Base-by-base conservation (phyloP, 106 monocot genomes). In the Chionographis japonica region DNA sequence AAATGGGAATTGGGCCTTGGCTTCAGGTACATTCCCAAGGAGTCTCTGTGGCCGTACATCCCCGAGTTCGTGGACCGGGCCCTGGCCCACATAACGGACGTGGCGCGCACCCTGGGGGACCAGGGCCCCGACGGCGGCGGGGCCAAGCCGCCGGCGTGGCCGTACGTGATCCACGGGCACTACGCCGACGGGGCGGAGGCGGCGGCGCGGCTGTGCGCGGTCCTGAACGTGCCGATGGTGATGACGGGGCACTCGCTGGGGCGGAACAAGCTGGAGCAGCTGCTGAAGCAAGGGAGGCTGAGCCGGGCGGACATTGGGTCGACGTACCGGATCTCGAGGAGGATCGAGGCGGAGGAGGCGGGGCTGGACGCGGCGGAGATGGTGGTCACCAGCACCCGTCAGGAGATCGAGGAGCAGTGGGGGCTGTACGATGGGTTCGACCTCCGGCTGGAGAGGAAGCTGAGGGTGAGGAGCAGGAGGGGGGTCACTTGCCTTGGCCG, bases 351-450 rank as follows among this genome's bases (percentile, higher is more conserved):
- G 8, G 91, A 91, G 81, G 91, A 91, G 68, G 56, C 74, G 2
- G 87, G 76, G 4, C 60, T 91, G 51, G 91, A 91, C 12, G 79
- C 84, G 4, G 85, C 84, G 18, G 87, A 87, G 79, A 75, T 91
- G 79, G 91, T 88, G 14, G 84, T 91, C 50, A 82, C 87, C 2
- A 87, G 87, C 77, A 91, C 91, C 0, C 68, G 82, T 77, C 91
- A 91, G 68, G 91, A 91, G 79, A 75, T 91, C 27, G 87, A 87
- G 58, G 87, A 87, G 77, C 91, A 91, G 68, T 91, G 90, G 90
- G 87, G 91, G 4, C 37, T 84, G 46, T 91, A 91, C 60, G 87
- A 91, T 56, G 91, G 90, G 0, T 91, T 91, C 37, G 87, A 91
- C 38, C 41, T 77, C 17, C 76, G 54, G 56, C 17, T 91, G 3